Evolutionary conservation across 2,329 filamentous ascomycete genomes (phyloP), one percentile per base, ranked within the genome.

Genomic region (Colletotrichum somersetense): DNA sequence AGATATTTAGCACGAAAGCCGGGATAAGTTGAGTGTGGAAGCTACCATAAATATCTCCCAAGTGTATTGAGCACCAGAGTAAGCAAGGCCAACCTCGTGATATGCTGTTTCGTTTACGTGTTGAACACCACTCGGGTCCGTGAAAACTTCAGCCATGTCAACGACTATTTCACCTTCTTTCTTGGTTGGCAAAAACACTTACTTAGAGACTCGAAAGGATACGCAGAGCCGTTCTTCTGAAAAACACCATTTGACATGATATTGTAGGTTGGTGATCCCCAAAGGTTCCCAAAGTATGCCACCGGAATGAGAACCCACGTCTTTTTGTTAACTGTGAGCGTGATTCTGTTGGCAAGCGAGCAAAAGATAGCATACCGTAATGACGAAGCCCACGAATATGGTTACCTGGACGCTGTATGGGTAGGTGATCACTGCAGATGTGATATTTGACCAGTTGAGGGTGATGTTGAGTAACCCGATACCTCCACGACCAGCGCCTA

Each of bases 381-480:
- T 79, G 0, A 83, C 87, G 75, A 88, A 91, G 0, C 87, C 88
- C 14, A 80, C 71, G 70, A 89, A 90, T 16, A 88, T 79, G 38
- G 89, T 81, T 35, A 89, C 85, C 53, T 89, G 88, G 85, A 91
- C 2, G 85, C 89, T 18, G 86, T 87, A 55, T 87, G 81, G 74
- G 89, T 62, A 86, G 59, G 88, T 79, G 61, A 83, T 88, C n/a
- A 82, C 83, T 52, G 83, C 83, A 38, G 85, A 85, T n/a, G 85
- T 84, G 63, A 91, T 85, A 73, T 88, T 90, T 3, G 88, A 89
- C 89, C 89, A 91, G 75, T 91, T 86, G 23, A 91, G 79, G 1
- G 85, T 86, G 1, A 91, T 79, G 70, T 91, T 91, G 48, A 91
- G 78, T 71, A 91, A 85, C 0, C 88, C 89, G 87, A 91, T 89